Conservation (phyloP, 1,139 yeast species). For the Meyerozyma smithsonii region DNA sequence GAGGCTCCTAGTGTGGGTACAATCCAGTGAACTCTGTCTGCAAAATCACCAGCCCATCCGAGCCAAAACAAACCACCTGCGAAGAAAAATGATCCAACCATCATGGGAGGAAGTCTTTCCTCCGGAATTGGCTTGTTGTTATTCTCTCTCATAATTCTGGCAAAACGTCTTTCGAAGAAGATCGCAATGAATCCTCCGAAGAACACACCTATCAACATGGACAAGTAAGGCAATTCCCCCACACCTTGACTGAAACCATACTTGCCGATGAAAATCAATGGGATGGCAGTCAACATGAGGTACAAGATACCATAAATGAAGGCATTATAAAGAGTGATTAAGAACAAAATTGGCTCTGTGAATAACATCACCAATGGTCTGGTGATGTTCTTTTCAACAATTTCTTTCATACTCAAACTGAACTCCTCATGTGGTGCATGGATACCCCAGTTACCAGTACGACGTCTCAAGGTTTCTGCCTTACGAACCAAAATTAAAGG, state of each 20-base stretch:
- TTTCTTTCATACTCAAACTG: conserved; percentile 55
- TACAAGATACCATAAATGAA: conserved; percentile 82
- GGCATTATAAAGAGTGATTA: conserved; percentile 70
- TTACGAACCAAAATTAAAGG: conserved; percentile 50
- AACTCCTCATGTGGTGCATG: conserved; percentile 80
- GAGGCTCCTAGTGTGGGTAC: conserved; percentile 77
- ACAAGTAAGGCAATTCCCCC: conserved; percentile 59
- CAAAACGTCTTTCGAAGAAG: conserved; percentile 24
- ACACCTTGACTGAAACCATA: conserved; percentile 54
- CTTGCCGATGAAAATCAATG: conserved; percentile 61
- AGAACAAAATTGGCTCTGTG: conserved; percentile 67
- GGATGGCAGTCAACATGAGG: conserved; percentile 73
- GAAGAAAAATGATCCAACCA: conserved; percentile 63
- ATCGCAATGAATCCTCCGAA: conserved; percentile 46
- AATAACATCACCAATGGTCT: conserved; percentile 69
- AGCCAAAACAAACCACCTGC: conserved; percentile 81
- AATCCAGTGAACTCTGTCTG: conserved; percentile 68
- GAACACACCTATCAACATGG: conserved; percentile 56
- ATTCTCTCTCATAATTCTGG: conserved; percentile 34
- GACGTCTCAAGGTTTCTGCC: conserved; percentile 56
- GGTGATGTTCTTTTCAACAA: conserved; percentile 61
- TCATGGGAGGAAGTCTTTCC: conserved; percentile 71
- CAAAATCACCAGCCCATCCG: conserved; percentile 80
- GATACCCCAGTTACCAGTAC: conserved; percentile 69
- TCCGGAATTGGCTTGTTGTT: conserved; percentile 71